These are phyloP conservation scores for Podospora didyma DNA, from an alignment of 495 filamentous ascomycete genomes.

Conservation along the genomic window DNA sequence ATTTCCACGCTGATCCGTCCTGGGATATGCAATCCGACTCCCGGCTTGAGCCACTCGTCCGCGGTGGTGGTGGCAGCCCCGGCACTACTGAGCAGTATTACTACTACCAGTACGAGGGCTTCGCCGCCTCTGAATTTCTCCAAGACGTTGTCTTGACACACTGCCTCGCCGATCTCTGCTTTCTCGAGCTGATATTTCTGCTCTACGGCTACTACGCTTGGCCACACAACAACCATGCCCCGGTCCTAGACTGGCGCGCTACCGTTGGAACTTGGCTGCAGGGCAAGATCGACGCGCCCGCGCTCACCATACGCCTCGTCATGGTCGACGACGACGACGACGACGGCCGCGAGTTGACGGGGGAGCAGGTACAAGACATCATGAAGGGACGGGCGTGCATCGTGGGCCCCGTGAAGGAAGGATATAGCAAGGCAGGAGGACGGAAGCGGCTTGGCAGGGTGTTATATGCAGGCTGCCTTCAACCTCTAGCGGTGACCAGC, in stretches of 20 bases:
- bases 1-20: slow-evolving; percentile 1
- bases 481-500: not conserved
- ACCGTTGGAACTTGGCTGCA: slow-evolving; percentile 1
- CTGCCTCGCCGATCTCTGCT: slow-evolving; percentile 11
- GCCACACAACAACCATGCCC: slow-evolving; percentile 2
- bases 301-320: slow-evolving; percentile 6
- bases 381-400: not conserved
- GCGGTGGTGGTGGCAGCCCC: too few species aligned
- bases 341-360: not conserved
- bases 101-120: slow-evolving; percentile 5
- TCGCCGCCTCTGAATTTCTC: slow-evolving; percentile 10
- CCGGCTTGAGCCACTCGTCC: too few species aligned
- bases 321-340: not conserved
- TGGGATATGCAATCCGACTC: not conserved
- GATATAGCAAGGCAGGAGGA: not conserved
- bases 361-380: not conserved
- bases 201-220: not conserved
- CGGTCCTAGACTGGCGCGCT: slow-evolving; percentile 7
- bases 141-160: slow-evolving; percentile 3
- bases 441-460: slow-evolving; percentile 1
- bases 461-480: not conserved
- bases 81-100: not conserved
- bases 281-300: slow-evolving; percentile 3
- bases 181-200: slow-evolving; percentile 10
- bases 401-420: not conserved